Conservation (phyloP, 371 early-diverging fungal genomes). For the Circinella umbellata region DNA sequence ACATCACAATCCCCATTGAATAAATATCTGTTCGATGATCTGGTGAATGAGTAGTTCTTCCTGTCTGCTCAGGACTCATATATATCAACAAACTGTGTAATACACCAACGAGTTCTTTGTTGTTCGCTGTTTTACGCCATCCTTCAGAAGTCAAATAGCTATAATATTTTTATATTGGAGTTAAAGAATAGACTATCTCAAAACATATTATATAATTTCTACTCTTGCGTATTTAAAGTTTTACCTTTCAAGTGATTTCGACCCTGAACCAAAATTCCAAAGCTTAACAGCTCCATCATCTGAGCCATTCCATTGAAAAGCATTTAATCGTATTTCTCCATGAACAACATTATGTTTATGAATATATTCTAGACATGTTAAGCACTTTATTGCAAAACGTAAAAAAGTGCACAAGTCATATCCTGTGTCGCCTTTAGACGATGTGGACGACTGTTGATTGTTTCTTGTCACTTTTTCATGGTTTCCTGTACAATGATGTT, state of each 20-base stretch:
- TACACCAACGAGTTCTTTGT: slow-evolving; percentile 30
- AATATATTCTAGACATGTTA: slow-evolving; percentile 49
- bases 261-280: slow-evolving; percentile 45
- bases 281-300: slow-evolving; percentile 37
- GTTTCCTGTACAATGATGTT: too few species aligned
- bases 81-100: slow-evolving; percentile 28
- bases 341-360: slow-evolving; percentile 47
- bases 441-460: neutral
- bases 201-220: too few species aligned
- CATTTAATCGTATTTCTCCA: slow-evolving; percentile 43
- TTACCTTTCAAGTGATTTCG: slow-evolving; percentile 38
- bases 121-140: slow-evolving; percentile 45
- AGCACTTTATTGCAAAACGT: slow-evolving; percentile 49
- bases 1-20: slow-evolving; percentile 58
- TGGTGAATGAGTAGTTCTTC: slow-evolving; percentile 58
- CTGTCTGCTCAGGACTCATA: slow-evolving; percentile 59
- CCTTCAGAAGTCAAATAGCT: slow-evolving; percentile 44
- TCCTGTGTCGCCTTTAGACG: neutral
- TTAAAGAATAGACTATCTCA: neutral
- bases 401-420: slow-evolving; percentile 48
- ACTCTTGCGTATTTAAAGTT: too few species aligned
- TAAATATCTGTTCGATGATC: slow-evolving; percentile 65
- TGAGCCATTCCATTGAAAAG: slow-evolving; percentile 48
- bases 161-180: neutral
- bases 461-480: too few species aligned